Conservation (phyloP, 345 rosid genomes). For the Boechera stricta region DNA sequence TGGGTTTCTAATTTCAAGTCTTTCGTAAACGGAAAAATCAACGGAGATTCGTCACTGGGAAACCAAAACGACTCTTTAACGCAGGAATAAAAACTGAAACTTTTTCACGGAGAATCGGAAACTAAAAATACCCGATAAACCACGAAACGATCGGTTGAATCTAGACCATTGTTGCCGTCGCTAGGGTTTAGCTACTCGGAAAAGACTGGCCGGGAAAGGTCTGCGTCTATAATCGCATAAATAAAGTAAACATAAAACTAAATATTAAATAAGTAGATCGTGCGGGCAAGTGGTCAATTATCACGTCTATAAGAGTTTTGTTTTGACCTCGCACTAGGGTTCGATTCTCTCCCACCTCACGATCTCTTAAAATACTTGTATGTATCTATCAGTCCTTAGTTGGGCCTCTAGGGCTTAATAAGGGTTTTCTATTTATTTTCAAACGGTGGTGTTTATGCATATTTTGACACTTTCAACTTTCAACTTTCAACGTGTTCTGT, state of each 20-base stretch:
- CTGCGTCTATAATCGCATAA: background rate
- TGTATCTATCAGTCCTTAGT: too few relatives aligned
- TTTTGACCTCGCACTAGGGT: conserved; percentile 18
- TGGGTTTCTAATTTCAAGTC: background rate
- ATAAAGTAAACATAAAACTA: background rate
- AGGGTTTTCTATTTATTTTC: too few relatives aligned
- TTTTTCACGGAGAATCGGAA: background rate
- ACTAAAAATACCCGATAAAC: background rate
- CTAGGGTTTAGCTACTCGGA: conserved; percentile 29
- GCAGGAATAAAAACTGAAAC: background rate
- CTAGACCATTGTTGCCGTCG: conserved; percentile 22
- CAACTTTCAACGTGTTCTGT: too few relatives aligned
- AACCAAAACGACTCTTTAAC: background rate
- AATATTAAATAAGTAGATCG: background rate
- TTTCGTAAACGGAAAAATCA: background rate
- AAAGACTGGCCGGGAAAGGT: conserved; percentile 10
- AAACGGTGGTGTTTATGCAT: too few relatives aligned
- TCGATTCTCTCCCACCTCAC: background rate
- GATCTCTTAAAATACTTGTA: too few relatives aligned
- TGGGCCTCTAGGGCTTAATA: too few relatives aligned
- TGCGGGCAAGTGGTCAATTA: conserved; percentile 30
- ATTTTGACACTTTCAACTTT: too few relatives aligned
- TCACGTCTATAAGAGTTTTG: background rate
- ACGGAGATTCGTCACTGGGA: background rate
- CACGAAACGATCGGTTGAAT: conserved; percentile 9